Percentiles rank a stretch among this genome's conserved stretches.
phyloP scores from a whole-genome alignment of 2,329 filamentous ascomycete species.

The Sporothrix phasma region DNA sequence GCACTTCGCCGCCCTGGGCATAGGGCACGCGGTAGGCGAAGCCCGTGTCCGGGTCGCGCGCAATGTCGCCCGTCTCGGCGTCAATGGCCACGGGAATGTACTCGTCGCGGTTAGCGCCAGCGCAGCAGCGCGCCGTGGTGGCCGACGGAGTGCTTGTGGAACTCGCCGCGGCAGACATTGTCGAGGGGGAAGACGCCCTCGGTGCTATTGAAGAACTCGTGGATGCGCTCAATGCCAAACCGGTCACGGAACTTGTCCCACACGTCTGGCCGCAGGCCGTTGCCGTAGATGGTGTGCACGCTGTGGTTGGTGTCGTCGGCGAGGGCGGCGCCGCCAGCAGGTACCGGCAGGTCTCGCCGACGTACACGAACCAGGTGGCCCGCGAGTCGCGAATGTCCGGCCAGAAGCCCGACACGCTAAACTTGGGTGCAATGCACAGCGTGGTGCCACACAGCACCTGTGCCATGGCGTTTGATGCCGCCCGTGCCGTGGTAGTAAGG shows the following conservation, averaged over 20 bases:
- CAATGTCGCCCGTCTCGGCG: conserved; percentile 55
- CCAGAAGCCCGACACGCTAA: conserved; percentile 64
- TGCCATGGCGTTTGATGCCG: conserved; percentile 45
- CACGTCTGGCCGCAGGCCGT: conserved; percentile 58
- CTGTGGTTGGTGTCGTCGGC: conserved; percentile 49
- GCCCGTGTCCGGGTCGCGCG: conserved; percentile 55
- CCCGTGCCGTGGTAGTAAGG: conserved; percentile 69
- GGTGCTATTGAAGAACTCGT: conserved; percentile 70
- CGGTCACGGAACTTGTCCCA: conserved; percentile 55
- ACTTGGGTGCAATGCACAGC: conserved; percentile 54
- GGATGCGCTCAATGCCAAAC: conserved; percentile 52
- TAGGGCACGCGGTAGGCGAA: conserved; percentile 55
- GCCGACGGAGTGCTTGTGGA: conserved; percentile 53
- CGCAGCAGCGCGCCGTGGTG: conserved; percentile 59
- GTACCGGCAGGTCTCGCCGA: conserved; percentile 68
- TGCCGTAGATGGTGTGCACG: conserved; percentile 52
- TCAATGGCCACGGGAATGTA: conserved; percentile 61
- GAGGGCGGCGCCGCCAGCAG: conserved; percentile 57
- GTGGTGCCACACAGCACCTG: conserved; percentile 45
- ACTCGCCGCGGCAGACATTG: conserved; percentile 52
- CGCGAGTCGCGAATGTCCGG: conserved; percentile 55
- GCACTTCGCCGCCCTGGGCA: conserved; percentile 63
- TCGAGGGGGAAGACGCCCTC: conserved; percentile 58
- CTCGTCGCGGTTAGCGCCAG: conserved; percentile 38
- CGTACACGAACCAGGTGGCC: conserved; percentile 65